These are phyloP conservation scores for Diaporthe citrichinensis DNA, from an alignment of 2,329 filamentous ascomycete species.

Conservation along the genomic window DNA sequence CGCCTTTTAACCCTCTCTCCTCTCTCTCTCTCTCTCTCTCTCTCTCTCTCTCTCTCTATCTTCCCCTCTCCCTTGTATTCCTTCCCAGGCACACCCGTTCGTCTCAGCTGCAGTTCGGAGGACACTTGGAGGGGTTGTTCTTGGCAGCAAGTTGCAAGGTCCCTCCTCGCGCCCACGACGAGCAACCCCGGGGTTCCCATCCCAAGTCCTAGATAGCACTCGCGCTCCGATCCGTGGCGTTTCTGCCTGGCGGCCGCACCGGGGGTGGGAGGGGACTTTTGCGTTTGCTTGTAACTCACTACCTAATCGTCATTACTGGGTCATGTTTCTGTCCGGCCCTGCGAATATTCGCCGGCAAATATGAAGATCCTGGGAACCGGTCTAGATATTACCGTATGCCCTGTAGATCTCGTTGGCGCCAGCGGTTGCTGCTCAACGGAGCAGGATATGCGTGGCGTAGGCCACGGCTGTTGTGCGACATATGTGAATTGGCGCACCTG, in stretches of 20 bases:
- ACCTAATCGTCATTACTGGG: no score
- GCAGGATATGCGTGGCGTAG: background rate
- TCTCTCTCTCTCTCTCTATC: no score
- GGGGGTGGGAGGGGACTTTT: background rate
- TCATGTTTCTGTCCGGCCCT: background rate
- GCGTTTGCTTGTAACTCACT: background rate
- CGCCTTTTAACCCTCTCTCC: background rate
- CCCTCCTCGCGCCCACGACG: background rate
- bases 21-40: background rate
- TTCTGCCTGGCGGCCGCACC: conserved; percentile 12
- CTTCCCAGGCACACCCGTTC: background rate
- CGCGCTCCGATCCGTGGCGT: background rate
- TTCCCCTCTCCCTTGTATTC: no score
- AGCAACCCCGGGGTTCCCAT: background rate
- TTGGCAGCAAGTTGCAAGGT: background rate
- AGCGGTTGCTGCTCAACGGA: background rate
- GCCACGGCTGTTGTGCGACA: background rate
- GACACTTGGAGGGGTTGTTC: background rate
- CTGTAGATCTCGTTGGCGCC: background rate
- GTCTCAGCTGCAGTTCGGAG: background rate
- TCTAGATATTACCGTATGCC: no score
- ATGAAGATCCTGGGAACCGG: background rate
- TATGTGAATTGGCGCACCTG: background rate
- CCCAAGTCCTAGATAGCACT: background rate
- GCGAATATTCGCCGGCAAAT: no score